Evolutionary conservation across 257 asterid species (phyloP).

Genomic region (Solanum ossicruentum): DNA sequence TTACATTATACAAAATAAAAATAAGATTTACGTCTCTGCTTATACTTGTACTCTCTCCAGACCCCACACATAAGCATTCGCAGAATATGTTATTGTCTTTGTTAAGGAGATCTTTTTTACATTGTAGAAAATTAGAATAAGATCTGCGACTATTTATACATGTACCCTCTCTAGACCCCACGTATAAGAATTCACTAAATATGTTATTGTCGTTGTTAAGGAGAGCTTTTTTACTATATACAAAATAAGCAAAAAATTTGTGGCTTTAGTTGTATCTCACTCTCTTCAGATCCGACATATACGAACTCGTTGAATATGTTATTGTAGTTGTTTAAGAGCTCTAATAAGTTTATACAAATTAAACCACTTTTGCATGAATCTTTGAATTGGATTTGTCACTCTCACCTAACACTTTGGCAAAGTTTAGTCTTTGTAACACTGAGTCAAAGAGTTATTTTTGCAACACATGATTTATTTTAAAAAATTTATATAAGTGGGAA

Average conservation of each 20-base stretch:
- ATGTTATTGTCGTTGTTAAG: background rate
- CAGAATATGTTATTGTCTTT: too few species aligned
- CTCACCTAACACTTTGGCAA: background rate
- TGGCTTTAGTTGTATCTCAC: fast-evolving
- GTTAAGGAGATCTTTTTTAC: too few species aligned
- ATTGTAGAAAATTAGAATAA: background rate
- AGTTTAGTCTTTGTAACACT: background rate
- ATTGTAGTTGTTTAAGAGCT: background rate
- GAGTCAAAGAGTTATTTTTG: background rate
- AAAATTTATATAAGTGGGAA: background rate
- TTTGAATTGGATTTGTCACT: background rate
- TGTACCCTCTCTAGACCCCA: background rate
- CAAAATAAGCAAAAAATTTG: fast-evolving
- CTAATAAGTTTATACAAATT: too few species aligned
- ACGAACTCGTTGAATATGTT: background rate
- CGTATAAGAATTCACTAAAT: too few species aligned
- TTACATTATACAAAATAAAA: too few species aligned
- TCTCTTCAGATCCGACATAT: background rate
- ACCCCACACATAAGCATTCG: too few species aligned
- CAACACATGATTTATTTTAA: background rate
- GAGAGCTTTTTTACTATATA: background rate
- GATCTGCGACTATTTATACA: background rate
- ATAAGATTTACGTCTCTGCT: too few species aligned
- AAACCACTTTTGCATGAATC: background rate
- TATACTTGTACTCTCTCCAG: too few species aligned